Evolutionary conservation across 2,329 filamentous ascomycete species (phyloP), one percentile per base, ranked within the genome.

Genomic region (Ilyonectria sp.): DNA sequence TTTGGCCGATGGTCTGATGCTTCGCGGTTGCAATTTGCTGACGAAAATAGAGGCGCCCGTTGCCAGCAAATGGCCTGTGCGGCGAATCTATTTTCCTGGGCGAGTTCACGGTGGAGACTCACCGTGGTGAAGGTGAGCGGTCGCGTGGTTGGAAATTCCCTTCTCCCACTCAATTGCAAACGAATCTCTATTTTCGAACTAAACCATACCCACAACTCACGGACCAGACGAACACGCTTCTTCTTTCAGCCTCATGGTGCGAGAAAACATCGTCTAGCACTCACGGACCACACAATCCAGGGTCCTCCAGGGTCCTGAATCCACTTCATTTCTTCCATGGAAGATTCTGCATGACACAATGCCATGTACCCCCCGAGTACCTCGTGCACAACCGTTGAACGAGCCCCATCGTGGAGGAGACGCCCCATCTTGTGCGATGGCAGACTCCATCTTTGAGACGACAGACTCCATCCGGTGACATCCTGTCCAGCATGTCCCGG

Each of bases 31-130:
- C 50, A 59, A 64, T 53, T 59, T 49, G 50, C 44, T 44, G 43
- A 58, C 23, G 31, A 50, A 44, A 46, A 44, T 15, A 44, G 47
- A 37, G 49, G 56, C 50, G 15, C 50, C 31, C 8, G 29, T 21
- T 26, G 13, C 33, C 40, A 31, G 50, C 40, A 33, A 46, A 57
- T 66, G 63, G 63, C 63, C 59, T 66, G 63, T 66, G 63, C 63
- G 63, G 63, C 63, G 58, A 62, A 65, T 61, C 19, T 58, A 52
- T 66, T 66, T 66, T 66, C 53, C 63, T 53, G 63, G 58, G 52
- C 10, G 15, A 8, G 19, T 31, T 47, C 31, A 23, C 26, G 59
- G 62, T 65, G 62, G 62, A 49, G 55, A n/a, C 31, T 33, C 31
- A 9, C 31, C 31, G 8, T 33, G 31, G 31, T 33, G 31, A 4